A percentile compares a stretch with the other conserved stretches of the same genome.
Evolutionary conservation across 768 basidiomycete genomes (phyloP).

Genomic region (Imleria badia): DNA sequence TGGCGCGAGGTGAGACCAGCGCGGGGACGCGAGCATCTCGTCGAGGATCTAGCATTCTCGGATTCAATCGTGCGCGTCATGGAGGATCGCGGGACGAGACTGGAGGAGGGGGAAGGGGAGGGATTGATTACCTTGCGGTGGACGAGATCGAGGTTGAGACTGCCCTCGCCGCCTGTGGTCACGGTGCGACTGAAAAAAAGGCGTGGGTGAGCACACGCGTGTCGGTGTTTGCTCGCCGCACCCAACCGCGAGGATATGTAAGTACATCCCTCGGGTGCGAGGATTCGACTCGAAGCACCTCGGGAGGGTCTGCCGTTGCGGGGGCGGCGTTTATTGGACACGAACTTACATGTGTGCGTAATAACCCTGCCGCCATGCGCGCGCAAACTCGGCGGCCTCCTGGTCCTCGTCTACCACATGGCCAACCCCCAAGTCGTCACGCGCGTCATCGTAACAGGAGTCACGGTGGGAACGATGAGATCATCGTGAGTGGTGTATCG

Average conservation of each 20-base stretch:
- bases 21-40: slow-evolving; percentile 44
- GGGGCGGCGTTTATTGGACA: neutral
- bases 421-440: neutral
- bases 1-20: slow-evolving; percentile 51
- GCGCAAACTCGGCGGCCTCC: slow-evolving; percentile 41
- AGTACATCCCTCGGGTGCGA: too few species aligned
- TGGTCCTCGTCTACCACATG: neutral
- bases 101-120: too few species aligned
- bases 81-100: too few species aligned
- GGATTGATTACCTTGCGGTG: slow-evolving; percentile 48
- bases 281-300: too few species aligned
- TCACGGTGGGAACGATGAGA: too few species aligned
- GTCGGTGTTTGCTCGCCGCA: too few species aligned
- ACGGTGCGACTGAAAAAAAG: slow-evolving; percentile 37
- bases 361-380: slow-evolving; percentile 59
- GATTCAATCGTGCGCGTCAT: too few species aligned
- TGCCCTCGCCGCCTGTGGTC: slow-evolving; percentile 45
- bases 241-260: too few species aligned
- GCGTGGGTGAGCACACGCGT: neutral
- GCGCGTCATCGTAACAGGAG: too few species aligned
- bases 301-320: too few species aligned
- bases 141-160: slow-evolving; percentile 52
- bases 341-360: slow-evolving; percentile 22
- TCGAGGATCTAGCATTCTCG: slow-evolving; percentile 50
- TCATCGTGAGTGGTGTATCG: too few species aligned